A percentile compares a stretch with the other conserved stretches of the same genome.
Evolutionary conservation across 208 protist species (phyloP).

Genomic region (Trypanosoma melophagium): DNA sequence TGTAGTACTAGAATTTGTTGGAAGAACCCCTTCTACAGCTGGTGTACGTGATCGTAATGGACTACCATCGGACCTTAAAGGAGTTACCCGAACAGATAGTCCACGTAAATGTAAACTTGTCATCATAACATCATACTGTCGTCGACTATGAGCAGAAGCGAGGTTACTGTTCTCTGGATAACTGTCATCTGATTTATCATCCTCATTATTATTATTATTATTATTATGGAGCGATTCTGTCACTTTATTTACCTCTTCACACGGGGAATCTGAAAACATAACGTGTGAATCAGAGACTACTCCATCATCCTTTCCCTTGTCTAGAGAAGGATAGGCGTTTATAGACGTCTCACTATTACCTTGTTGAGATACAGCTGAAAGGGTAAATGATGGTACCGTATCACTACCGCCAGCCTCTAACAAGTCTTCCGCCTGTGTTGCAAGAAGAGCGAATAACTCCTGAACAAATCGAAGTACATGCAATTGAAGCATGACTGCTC

Average conservation of each 20-base stretch:
- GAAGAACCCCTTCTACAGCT: neutral
- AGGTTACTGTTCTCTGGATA: neutral
- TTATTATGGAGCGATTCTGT: neutral
- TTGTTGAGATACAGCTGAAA: neutral
- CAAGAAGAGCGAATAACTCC: slow-evolving; percentile 71
- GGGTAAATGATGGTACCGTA: neutral
- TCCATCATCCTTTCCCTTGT: neutral
- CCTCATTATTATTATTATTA: neutral
- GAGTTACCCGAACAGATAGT: neutral
- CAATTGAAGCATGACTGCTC: slow-evolving; percentile 50
- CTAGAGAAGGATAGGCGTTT: neutral
- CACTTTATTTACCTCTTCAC: neutral
- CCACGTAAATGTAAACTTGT: slow-evolving; percentile 22
- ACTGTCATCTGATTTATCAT: neutral
- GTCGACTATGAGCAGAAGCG: slow-evolving; percentile 26
- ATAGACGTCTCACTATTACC: neutral
- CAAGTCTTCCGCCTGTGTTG: slow-evolving; percentile 60
- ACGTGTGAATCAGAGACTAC: neutral
- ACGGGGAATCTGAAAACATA: slow-evolving; percentile 1
- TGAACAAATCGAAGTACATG: slow-evolving; percentile 68
- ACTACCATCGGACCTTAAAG: neutral
- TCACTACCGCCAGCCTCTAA: neutral
- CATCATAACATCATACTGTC: slow-evolving; percentile 32
- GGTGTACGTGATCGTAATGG: neutral
- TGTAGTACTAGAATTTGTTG: no score